Base-by-base conservation (phyloP, 2,329 filamentous ascomycete species). In the Penicillium palitans region DNA sequence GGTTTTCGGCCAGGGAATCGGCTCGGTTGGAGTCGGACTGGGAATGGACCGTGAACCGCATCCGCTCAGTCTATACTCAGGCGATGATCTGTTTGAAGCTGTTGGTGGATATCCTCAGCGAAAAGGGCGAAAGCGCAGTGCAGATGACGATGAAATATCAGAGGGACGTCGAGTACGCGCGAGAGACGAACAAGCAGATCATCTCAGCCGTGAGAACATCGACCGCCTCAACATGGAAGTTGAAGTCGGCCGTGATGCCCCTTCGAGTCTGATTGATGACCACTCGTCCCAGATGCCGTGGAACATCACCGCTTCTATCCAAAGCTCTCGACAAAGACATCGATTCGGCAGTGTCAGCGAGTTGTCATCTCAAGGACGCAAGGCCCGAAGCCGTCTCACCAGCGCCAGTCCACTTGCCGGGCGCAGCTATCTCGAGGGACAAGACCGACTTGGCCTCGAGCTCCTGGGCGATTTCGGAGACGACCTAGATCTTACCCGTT, bases 231-330 rank as follows among this genome's bases (percentile, higher is more conserved):
- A 46, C 37, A 61, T 79, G 62, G 83, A 83, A 9, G 72, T 88
- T 21, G 91, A 96, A 72, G 74, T 90, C 25, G 90, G 87, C 21
- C 85, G 90, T 74, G 85, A 90, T 42, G 88, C 84, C 1, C 83
- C 80, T 0, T 81, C 84, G 0, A 83, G 84, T 8, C 81, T 95
- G 53, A 84, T 85, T 5, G 89, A 96, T 58, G 84, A 87, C 53
- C 83, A 84, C 29, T 84, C 84, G 25, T 84, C 83, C 5, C 76
- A 82, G n/a, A 86, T 90, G 81, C 87, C 87, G 12, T 90, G 87
- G 87, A 90, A 90, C 62, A 76, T 83, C 45, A 84, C 80, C 8
- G 80, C 82, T 4, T 85, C 84, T 2, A 68, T 81, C 5, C 78
- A 81, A 52, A 81, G 81, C 52, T 86, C 84, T 45, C 79, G 76